Base-by-base conservation (phyloP, 257 asterid genomes). In the Nicotiana undulata region DNA sequence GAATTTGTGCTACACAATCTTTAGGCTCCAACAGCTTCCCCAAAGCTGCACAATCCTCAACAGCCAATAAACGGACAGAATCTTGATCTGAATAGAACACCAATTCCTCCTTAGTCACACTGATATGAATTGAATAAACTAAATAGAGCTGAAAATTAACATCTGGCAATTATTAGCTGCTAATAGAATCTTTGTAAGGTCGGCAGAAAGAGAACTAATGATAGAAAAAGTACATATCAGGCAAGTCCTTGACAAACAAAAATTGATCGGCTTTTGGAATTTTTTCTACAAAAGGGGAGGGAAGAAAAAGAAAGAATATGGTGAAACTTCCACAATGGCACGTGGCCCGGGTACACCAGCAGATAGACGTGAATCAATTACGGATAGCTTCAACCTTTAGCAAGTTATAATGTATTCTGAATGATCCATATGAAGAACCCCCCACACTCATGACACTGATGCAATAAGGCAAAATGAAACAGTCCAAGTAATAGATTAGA, bases 41-140 rank as follows among this genome's bases (percentile, higher is more conserved):
- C 53, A 86, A 81, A 74, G 89, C 85, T 64, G 87, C 89, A 81
- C 89, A 86, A 75, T 64, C 85, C 68, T 86, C 89, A 78, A 86
- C 89, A 60, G 89, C 89, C 85, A 86, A 77, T 70, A 86, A 60
- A 53, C 89, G 85, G 63, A 86, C 89, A 82, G 89, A 86, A 80
- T 86, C 89, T 84, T 86, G 89, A 78, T 86, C 89, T 86, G 87
- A 74, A 49, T 22, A 76, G 37, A 10, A 51, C 10, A 51, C 10
- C 40, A 49, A 56, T 58, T 44, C 68, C 63, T 77, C 20, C 75
- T 64, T 67, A 80, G 82, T 51, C 63, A 12, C 18, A 46, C 34
- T 40, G 4, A 44, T 44, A 68, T 15, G 52, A 70, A 70, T 70
- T 44, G 17, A 70, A 32, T 70, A 44, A 40, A 70, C 77, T 32